Evolutionary conservation across 2,329 filamentous ascomycete species (phyloP), one percentile per base, ranked within the genome.

Genomic region (Pestalotiopsis sp.): DNA sequence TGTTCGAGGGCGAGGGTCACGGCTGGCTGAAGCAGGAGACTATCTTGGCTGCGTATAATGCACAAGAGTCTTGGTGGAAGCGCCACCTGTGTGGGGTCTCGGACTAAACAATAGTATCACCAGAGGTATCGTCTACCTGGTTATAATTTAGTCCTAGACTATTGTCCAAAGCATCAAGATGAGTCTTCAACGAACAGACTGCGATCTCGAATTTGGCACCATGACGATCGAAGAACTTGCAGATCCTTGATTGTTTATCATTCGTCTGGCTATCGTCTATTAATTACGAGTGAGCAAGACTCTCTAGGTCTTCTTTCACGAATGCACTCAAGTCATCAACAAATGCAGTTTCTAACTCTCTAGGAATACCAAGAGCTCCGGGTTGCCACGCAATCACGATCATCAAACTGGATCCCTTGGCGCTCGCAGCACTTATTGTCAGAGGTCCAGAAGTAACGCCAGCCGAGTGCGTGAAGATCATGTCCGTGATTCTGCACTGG

Each of bases 1-100:
- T 31, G 31, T 60, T 60, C 13, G 57, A 60, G 9, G 57, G 57
- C 3, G 57, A 60, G 3, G 57, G 57, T 3, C 57, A 60, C 13
- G 57, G 57, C 7, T 60, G 57, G 57, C 31, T 60, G 25, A 60
- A 60, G 57, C n/a, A 60, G 57, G 57, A 60, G 6, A 60, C 57
- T 2, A 60, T 60, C 25, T 3, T 60, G 31, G 25, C 25, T 23
- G 57, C 57, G 25, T 60, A 60, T 23, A 60, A 60, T 14, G 57
- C 57, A 1, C 57, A 60, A 27, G 57, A 60, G 31, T 27, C 57
- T 3, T 60, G 57, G 57, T 60, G 57, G 57, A 27, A 20, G 57
- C 25, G 5, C 6, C 57, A 60, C 4, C 14, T 60, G 12, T 52
- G 45, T 7, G 45, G 6, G 2, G 45, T 23, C 17, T n/a, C n/a